These are phyloP conservation scores for Quercus rubra DNA, from an alignment of 306 rosid genomes.

Conservation along the genomic window DNA sequence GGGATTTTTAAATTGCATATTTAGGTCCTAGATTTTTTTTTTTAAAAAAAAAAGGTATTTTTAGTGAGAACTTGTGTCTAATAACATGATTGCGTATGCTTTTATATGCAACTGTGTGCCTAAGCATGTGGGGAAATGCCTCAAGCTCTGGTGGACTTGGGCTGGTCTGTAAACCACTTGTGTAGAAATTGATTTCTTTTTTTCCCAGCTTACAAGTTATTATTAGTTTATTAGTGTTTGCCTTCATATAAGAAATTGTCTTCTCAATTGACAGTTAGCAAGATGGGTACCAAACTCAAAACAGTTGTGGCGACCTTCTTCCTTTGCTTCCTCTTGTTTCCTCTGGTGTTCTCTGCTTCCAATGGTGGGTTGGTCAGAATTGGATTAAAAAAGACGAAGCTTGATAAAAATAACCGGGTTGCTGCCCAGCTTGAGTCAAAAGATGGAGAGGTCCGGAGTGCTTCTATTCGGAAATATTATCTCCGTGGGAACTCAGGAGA, in stretches of 20 bases:
- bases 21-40: too few species aligned
- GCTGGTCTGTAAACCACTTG: not conserved
- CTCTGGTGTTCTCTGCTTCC: conserved; percentile 45
- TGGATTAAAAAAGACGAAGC: conserved; percentile 46
- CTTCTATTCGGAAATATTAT: conserved; percentile 25
- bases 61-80: too few species aligned
- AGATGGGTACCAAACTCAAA: conserved; percentile 32
- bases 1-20: not conserved
- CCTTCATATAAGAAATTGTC: not conserved
- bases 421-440: conserved; percentile 47
- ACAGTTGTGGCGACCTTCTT: conserved; percentile 23
- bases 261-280: conserved; percentile 23
- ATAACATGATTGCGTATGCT: too few species aligned
- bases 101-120: too few species aligned
- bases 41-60: too few species aligned
- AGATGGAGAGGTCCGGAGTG: conserved; percentile 29
- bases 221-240: not conserved
- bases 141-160: not conserved
- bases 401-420: conserved; percentile 39
- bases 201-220: not conserved
- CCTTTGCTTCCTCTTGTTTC: conserved; percentile 38
- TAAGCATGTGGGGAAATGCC: not conserved
- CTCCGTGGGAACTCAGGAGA: conserved; percentile 26
- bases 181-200: not conserved
- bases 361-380: conserved; percentile 45